phyloP scores from a whole-genome alignment of 805 yeast species.

The Schwanniomyces occidentalis region DNA sequence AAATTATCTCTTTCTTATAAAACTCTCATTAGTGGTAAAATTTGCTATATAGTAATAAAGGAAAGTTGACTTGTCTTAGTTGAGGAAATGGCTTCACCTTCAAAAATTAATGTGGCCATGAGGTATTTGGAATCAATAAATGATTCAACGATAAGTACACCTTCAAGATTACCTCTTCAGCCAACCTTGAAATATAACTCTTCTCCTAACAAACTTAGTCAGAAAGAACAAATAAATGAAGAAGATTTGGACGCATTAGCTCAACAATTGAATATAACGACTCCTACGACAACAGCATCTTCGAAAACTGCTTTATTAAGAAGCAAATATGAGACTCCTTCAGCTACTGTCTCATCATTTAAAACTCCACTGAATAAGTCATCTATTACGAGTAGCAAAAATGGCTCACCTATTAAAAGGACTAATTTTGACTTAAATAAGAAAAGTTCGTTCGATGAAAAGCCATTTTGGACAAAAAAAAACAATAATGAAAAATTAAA shows the following conservation, averaged over 20 bases:
- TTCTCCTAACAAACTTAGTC: constrained; percentile 2
- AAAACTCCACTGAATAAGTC: constrained; percentile 29
- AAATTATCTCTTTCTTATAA: too few species aligned
- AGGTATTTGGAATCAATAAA: constrained; percentile 36
- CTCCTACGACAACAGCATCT: constrained; percentile 25
- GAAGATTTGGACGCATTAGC: constrained; percentile 42
- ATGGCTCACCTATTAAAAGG: constrained; percentile 18
- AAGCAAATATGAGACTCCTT: constrained; percentile 39
- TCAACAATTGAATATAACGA: constrained; percentile 31
- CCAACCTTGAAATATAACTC: constrained; percentile 29
- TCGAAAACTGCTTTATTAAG: constrained; percentile 28
- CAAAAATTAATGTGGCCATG: constrained; percentile 29
- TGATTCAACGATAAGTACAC: constrained; percentile 16
- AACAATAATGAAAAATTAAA: too few species aligned
- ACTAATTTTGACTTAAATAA: not conserved
- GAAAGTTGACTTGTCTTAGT: too few species aligned
- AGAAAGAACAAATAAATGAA: constrained; percentile 13
- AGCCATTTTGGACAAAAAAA: too few species aligned
- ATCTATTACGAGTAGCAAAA: constrained; percentile 17
- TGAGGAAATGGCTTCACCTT: constrained; percentile 25
- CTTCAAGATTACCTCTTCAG: constrained; percentile 29
- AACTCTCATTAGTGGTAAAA: too few species aligned
- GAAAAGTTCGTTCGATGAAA: not conserved
- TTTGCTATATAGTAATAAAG: too few species aligned
- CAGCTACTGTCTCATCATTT: constrained; percentile 44